A percentile compares a stretch with the other conserved stretches of the same genome.
Conservation (phyloP, 495 filamentous ascomycete genomes). For the Pyrenula aspistea region DNA sequence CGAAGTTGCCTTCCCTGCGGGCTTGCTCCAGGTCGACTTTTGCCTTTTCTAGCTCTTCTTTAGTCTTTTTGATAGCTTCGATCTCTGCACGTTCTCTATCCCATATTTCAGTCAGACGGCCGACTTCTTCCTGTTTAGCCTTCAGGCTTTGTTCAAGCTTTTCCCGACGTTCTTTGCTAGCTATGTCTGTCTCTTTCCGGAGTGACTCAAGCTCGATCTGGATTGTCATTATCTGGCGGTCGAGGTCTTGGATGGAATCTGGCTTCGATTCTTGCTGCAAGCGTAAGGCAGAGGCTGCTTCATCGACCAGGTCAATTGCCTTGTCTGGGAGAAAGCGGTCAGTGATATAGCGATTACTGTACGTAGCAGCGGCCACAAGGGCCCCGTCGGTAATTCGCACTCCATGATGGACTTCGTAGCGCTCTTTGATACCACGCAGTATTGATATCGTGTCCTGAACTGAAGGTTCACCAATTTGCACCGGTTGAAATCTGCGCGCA, state of each 20-base stretch:
- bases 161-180: conserved; percentile 77
- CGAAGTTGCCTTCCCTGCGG: conserved; percentile 86
- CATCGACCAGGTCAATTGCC: conserved; percentile 93
- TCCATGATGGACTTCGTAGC: conserved; percentile 89
- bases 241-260: conserved; percentile 79
- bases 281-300: conserved; percentile 80
- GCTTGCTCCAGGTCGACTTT: conserved; percentile 77
- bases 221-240: conserved; percentile 91
- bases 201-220: conserved; percentile 96
- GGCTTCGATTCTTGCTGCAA: conserved; percentile 96
- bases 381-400: conserved; percentile 90
- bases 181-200: conserved; percentile 84
- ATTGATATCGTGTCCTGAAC: conserved; percentile 94
- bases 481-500: conserved; percentile 86
- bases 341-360: conserved; percentile 92
- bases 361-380: conserved; percentile 80
- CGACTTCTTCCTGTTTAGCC: conserved; percentile 56
- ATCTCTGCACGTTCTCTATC: conserved; percentile 81
- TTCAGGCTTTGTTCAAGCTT: conserved; percentile 68
- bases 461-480: conserved; percentile 75
- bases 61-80: conserved; percentile 70
- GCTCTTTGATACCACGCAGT: conserved; percentile 88
- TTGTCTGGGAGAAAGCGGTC: conserved; percentile 94
- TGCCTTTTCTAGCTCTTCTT: conserved; percentile 74
- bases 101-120: conserved; percentile 63